Evolutionary conservation across 2,329 filamentous ascomycete species (phyloP), one percentile per base, ranked within the genome.

Genomic region (Exophiala xenobiotica): DNA sequence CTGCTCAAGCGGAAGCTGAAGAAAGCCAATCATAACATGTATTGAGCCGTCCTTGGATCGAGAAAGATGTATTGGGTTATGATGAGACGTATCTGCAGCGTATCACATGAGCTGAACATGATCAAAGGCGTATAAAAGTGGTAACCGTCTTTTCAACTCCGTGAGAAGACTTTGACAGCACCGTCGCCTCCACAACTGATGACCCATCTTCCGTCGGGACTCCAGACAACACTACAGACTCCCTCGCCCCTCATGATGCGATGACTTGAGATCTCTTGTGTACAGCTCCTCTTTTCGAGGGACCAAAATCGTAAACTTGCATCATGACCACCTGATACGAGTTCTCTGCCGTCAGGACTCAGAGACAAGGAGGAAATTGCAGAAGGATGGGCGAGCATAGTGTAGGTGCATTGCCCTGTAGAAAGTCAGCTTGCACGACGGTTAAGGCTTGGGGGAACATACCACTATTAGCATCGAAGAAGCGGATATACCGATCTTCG

Each of bases 391-490:
- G 93, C 93, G 53, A 97, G 83, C 93, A 99, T 99, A 65, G 88
- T 95, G 72, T 99, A 99, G 58, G 93, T 97, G 74, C 91, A 96
- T 90, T 99, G 93, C 51, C 93, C 93, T 97, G 60, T 46, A 9
- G 16, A 24, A 8, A 55, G 50, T 54, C 48, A 59, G 66, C 42
- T 22, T 18, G 38, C n/a, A n/a, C n/a, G 18, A 40, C 16, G 26
- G 6, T 22, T 39, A 33, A 26, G 35, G n/a, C 12, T 11, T 11
- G 42, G 20, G 5, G 20, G 39, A 33, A 56, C 35, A 22, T 86
- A 97, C 93, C 93, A 73, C 90, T 96, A 67, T 99, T 97, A 57
- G 93, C 93, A 76, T 99, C 93, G 69, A 96, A 99, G 78, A 99
- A 96, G 61, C 92, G 81, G 62, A 99, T 90, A 65, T 90, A 96